Percentiles rank a stretch among this genome's conserved stretches.
phyloP scores from a whole-genome alignment of 352 stramenopile species.

The Pelagophyceae sp. region DNA sequence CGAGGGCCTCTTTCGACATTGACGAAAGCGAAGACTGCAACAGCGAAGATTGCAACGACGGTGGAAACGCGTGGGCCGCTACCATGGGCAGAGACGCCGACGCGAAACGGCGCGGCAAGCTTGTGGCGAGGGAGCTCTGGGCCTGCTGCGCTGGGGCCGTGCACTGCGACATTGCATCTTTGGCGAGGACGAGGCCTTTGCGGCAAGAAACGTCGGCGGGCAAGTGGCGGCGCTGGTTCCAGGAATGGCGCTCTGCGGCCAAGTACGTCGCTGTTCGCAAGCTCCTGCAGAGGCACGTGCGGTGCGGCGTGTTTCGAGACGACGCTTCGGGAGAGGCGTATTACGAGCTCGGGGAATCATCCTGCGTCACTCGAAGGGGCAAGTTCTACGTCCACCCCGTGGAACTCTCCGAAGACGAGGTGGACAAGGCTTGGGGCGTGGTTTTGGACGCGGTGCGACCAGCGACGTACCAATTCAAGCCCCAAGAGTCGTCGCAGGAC shows the following conservation, averaged over 20 bases:
- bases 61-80: too few relatives aligned
- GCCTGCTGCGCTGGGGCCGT: not conserved
- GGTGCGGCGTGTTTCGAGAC: constrained; percentile 12
- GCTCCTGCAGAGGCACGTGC: not conserved
- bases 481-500: not conserved
- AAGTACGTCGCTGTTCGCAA: constrained; percentile 11
- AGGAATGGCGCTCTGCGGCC: not conserved
- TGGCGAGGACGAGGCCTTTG: not conserved
- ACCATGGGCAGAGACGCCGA: too few relatives aligned
- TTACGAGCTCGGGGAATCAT: constrained; percentile 14
- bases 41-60: too few relatives aligned
- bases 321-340: constrained; percentile 8
- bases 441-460: not conserved
- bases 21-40: too few relatives aligned
- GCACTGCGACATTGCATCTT: not conserved
- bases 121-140: not conserved
- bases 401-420: not conserved
- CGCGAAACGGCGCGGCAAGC: too few relatives aligned
- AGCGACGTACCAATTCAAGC: too few relatives aligned
- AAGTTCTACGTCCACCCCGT: constrained; percentile 5
- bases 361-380: not conserved
- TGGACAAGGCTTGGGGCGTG: not conserved
- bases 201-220: not conserved
- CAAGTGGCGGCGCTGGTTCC: not conserved
- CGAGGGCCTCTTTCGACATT: too few relatives aligned